Evolutionary conservation across 306 rosid genomes (phyloP).

Genomic region (Prosopis cineraria): DNA sequence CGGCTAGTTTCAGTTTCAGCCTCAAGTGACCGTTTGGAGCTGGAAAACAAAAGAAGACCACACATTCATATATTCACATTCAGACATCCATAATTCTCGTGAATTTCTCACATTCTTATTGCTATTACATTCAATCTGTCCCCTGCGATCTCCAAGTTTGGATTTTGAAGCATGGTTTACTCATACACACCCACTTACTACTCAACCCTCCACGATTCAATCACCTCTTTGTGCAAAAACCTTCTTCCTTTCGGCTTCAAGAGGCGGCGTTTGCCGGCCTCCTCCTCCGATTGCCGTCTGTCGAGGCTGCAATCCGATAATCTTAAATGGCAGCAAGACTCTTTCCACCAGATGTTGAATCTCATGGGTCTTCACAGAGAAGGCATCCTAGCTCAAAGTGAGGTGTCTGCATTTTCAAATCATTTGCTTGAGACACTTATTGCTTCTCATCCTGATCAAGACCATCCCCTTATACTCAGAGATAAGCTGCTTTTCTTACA

Average conservation of each 20-base stretch:
- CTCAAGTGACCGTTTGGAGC: constrained; percentile 54
- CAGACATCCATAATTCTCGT: constrained; percentile 21
- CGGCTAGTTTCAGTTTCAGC: constrained; percentile 63
- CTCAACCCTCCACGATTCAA: constrained; percentile 86
- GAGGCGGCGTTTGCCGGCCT: constrained; percentile 57
- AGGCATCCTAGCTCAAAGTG: constrained; percentile 71
- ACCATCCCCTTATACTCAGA: constrained; percentile 63
- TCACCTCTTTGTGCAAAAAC: constrained; percentile 76
- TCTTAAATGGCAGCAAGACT: constrained; percentile 97
- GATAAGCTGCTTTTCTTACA: constrained; percentile 84
- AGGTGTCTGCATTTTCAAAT: constrained; percentile 65
- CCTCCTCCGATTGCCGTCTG: constrained; percentile 55
- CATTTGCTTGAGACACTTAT: constrained; percentile 84
- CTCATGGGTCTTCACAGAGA: constrained; percentile 93
- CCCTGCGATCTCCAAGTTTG: not conserved
- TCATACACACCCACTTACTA: constrained; percentile 87
- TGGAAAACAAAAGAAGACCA: constrained; percentile 8
- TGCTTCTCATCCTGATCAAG: constrained; percentile 66
- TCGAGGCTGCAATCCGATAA: constrained; percentile 77
- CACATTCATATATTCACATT: not conserved
- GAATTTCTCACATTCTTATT: not conserved
- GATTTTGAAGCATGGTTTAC: constrained; percentile 61
- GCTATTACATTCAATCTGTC: not conserved
- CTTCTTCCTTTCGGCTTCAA: constrained; percentile 85
- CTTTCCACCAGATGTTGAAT: constrained; percentile 84